phyloP scores from a whole-genome alignment of 345 rosid species.

The Alliaria petiolata region DNA sequence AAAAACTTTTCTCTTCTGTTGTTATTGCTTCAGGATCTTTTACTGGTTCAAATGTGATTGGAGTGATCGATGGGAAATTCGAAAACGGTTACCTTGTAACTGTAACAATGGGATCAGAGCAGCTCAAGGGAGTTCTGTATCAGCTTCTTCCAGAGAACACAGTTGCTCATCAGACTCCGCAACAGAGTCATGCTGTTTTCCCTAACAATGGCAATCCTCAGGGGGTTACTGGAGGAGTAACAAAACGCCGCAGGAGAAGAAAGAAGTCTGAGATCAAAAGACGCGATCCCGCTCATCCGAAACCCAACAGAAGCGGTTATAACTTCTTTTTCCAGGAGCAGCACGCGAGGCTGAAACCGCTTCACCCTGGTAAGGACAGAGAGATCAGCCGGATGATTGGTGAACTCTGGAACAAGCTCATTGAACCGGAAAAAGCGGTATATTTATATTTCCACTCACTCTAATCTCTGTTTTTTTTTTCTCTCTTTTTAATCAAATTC shows the following conservation, averaged over 20 bases:
- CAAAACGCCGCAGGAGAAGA: conserved; percentile 76
- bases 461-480: background rate
- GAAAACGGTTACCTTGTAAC: conserved; percentile 91
- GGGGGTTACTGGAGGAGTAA: conserved; percentile 32
- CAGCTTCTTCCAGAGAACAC: conserved; percentile 31
- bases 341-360: conserved; percentile 85
- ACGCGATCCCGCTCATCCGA: conserved; percentile 94
- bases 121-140: conserved; percentile 79
- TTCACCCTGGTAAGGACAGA: conserved; percentile 90
- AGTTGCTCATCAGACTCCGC: conserved; percentile 37
- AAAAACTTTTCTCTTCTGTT: background rate
- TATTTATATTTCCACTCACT: conserved; percentile 1
- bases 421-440: conserved; percentile 62
- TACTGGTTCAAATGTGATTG: conserved; percentile 53
- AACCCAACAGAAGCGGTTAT: conserved; percentile 89
- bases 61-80: conserved; percentile 88
- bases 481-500: background rate
- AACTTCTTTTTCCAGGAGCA: conserved; percentile 98
- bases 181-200: conserved; percentile 31
- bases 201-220: conserved; percentile 28
- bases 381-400: conserved; percentile 96
- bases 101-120: conserved; percentile 69
- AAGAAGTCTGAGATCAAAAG: conserved; percentile 85
- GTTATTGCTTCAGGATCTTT: conserved; percentile 32
- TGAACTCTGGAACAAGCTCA: conserved; percentile 81